phyloP scores from a whole-genome alignment of 176 grass and related monocot genomes.

The Melocanna baccifera region DNA sequence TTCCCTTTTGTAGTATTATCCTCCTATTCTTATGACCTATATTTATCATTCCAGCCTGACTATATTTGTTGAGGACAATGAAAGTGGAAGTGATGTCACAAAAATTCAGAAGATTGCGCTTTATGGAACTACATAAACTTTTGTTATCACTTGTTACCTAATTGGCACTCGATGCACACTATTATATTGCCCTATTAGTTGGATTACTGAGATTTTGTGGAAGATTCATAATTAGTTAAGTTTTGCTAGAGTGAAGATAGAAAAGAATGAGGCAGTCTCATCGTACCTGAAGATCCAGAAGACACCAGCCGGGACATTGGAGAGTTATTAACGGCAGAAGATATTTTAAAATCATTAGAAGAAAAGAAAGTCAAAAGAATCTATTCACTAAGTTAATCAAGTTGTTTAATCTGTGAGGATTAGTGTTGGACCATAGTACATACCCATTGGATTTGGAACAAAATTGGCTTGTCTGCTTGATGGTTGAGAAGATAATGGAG shows the following conservation, averaged over 20 bases:
- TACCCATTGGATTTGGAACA: background rate
- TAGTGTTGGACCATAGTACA: background rate
- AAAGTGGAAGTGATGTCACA: conserved; percentile 70
- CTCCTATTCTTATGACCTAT: conserved; percentile 23
- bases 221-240: background rate
- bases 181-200: background rate
- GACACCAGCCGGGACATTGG: background rate
- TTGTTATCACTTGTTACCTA: background rate
- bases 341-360: background rate
- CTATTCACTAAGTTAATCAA: background rate
- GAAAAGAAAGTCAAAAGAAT: background rate
- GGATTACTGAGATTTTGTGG: background rate
- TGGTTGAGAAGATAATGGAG: background rate
- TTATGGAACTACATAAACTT: conserved; percentile 87
- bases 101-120: conserved; percentile 90
- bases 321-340: background rate
- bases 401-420: background rate
- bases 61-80: conserved; percentile 98
- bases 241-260: background rate
- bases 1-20: background rate
- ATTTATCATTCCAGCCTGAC: conserved; percentile 58
- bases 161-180: background rate
- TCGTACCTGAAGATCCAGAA: background rate
- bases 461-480: background rate
- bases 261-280: background rate